phyloP scores from a whole-genome alignment of 2,329 filamentous ascomycete genomes.

The Arthrinium puccinioides region DNA sequence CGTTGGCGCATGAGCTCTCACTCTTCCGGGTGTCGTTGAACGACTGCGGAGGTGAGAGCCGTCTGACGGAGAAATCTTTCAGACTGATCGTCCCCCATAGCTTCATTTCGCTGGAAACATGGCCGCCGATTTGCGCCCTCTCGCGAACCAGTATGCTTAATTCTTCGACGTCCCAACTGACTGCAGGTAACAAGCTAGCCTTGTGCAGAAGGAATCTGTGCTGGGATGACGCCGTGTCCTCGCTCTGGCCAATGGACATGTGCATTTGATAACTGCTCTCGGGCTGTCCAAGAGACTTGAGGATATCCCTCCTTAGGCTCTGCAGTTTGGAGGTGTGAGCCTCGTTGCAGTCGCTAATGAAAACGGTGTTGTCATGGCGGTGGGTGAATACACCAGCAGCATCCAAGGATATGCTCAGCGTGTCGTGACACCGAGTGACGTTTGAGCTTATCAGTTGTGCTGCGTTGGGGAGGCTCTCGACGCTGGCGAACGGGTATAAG shows the following conservation, averaged over 20 bases:
- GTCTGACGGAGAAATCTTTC: constrained; percentile 11
- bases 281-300: constrained; percentile 27
- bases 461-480: constrained; percentile 36
- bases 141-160: constrained; percentile 49
- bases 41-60: constrained; percentile 4
- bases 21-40: constrained; percentile 9
- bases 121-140: constrained; percentile 19
- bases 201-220: constrained; percentile 47
- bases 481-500: constrained; percentile 56
- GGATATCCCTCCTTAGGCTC: constrained; percentile 25
- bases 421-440: constrained; percentile 11
- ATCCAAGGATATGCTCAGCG: constrained; percentile 26
- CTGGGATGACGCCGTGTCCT: constrained; percentile 33
- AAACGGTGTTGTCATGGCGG: constrained; percentile 42
- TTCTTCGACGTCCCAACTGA: constrained; percentile 40
- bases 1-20: background rate
- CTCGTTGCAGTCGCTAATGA: constrained; percentile 26
- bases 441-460: constrained; percentile 29
- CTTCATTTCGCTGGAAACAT: constrained; percentile 41
- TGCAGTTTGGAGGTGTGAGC: constrained; percentile 15
- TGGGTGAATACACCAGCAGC: constrained; percentile 40
- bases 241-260: constrained; percentile 54
- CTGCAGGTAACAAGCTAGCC: constrained; percentile 34
- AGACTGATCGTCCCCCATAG: constrained; percentile 45
- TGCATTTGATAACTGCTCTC: constrained; percentile 35